phyloP scores from a whole-genome alignment of 192 early-diverging fungal species.

The Diversispora eburnea region DNA sequence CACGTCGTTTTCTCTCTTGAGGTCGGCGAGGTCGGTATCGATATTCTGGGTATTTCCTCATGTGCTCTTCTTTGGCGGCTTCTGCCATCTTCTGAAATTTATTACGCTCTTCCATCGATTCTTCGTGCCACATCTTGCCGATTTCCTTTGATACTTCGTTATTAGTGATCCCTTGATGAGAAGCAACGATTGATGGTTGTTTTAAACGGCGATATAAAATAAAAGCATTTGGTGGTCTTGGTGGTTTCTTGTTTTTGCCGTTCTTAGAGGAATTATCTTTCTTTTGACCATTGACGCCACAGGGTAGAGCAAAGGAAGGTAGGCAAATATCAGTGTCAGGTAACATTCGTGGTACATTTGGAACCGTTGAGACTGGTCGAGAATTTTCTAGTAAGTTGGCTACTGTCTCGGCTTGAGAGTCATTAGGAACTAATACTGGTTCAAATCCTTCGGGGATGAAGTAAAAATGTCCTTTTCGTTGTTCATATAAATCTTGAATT shows the following conservation, averaged over 20 bases:
- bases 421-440: slow-evolving; percentile 20
- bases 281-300: background rate
- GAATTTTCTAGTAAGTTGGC: slow-evolving; percentile 15
- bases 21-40: slow-evolving; percentile 11
- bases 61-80: slow-evolving; percentile 27
- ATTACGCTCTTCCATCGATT: slow-evolving; percentile 17
- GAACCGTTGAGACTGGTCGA: background rate
- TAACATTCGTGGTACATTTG: slow-evolving; percentile 16
- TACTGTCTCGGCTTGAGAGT: slow-evolving; percentile 13
- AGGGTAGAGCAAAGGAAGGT: slow-evolving; percentile 10
- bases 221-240: slow-evolving; percentile 37
- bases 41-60: slow-evolving; percentile 32
- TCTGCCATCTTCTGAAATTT: slow-evolving; percentile 29
- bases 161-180: slow-evolving; percentile 26
- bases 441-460: slow-evolving; percentile 24
- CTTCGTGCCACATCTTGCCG: slow-evolving; percentile 31
- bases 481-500: slow-evolving; percentile 25
- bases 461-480: slow-evolving; percentile 19
- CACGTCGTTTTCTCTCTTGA: slow-evolving; percentile 11
- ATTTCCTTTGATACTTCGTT: slow-evolving; percentile 32
- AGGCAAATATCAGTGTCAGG: slow-evolving; percentile 20
- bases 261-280: background rate
- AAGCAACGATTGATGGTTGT: slow-evolving; percentile 19
- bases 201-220: slow-evolving; percentile 32
- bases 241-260: slow-evolving; percentile 27